Base-by-base conservation (phyloP, 805 yeast species). In the Barnettozyma wickerhamii region DNA sequence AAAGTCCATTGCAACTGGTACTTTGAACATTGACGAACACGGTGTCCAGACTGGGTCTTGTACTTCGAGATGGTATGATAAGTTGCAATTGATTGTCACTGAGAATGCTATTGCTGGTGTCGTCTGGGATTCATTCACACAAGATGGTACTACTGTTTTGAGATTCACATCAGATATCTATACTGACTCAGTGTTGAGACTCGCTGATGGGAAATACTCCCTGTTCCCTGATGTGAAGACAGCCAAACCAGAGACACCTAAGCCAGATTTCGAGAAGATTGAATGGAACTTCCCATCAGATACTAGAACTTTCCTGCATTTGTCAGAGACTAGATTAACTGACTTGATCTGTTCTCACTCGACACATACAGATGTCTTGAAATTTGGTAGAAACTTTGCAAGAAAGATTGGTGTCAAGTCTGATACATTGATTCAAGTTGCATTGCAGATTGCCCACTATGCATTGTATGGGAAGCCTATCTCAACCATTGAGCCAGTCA, bases 41-140 rank as follows among this genome's bases (percentile, higher is more conserved):
- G 96, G 96, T 49, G 78, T 85, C 38, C 96, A 89, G 64, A 80
- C 83, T 10, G 97, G 97, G 31, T 85, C 96, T 1, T 88, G 96
- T 66, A 83, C 91, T 21, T 88, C 91, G 50, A 69, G 97, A 60
- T 89, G 96, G 96, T 89, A 87, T 58, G 97, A 95, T 9, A 77
- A 77, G 52, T 30, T 89, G 50, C 96, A 89, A 61, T 69, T 89
- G 43, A 81, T 89, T 33, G 79, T 89, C 29, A 86, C 96, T 2
- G 76, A 76, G 52, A 89, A 87, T 59, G 87, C 95, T 6, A 81
- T 84, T 57, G 95, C 93, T 6, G 95, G 95, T 29, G 84, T 89
- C 43, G 84, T 89, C 56, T 89, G 93, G 72, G 97, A 89, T 56
- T 77, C 90, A 68, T 66, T 95, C 10, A 93, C 95, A 42, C 93